phyloP scores from a whole-genome alignment of 2,329 filamentous ascomycete genomes.

The Metarhizium guizhouense region DNA sequence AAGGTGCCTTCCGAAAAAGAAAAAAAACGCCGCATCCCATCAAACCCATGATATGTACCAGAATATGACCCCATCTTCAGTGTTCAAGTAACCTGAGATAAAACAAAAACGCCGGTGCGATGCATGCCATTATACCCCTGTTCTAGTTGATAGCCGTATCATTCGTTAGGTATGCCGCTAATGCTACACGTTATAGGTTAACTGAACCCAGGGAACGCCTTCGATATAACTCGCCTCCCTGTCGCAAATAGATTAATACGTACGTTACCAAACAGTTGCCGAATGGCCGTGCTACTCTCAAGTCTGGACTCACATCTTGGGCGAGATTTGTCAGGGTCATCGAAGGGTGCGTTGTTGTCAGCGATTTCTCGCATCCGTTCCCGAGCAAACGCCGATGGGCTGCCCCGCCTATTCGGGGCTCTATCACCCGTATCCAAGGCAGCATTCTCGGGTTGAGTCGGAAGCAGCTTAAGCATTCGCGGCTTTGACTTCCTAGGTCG shows the following conservation, averaged over 20 bases:
- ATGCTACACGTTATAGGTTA: neutral
- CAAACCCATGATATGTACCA: slow-evolving; percentile 1
- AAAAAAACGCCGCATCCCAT: neutral
- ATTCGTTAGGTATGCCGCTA: slow-evolving; percentile 1
- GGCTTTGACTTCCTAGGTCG: slow-evolving; percentile 20
- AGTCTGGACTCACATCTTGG: slow-evolving; percentile 26
- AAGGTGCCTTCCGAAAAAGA: neutral
- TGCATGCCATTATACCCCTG: slow-evolving; percentile 2
- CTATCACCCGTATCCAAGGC: slow-evolving; percentile 19
- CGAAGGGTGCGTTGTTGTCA: slow-evolving; percentile 32
- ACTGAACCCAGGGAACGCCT: slow-evolving; percentile 8
- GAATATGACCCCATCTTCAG: neutral
- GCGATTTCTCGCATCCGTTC: slow-evolving; percentile 35
- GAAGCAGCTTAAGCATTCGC: slow-evolving; percentile 22
- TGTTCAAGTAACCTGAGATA: neutral
- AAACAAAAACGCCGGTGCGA: slow-evolving; percentile 3
- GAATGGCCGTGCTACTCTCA: neutral
- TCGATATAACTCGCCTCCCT: slow-evolving; percentile 8
- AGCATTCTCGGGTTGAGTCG: slow-evolving; percentile 27
- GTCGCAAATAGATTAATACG: neutral
- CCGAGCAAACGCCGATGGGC: slow-evolving; percentile 34
- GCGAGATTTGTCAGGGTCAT: slow-evolving; percentile 30
- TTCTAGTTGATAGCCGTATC: neutral
- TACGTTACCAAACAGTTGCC: neutral
- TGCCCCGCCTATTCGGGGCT: slow-evolving; percentile 24